phyloP scores from a whole-genome alignment of 805 yeast species.

The Diddensiella transvaalensis region DNA sequence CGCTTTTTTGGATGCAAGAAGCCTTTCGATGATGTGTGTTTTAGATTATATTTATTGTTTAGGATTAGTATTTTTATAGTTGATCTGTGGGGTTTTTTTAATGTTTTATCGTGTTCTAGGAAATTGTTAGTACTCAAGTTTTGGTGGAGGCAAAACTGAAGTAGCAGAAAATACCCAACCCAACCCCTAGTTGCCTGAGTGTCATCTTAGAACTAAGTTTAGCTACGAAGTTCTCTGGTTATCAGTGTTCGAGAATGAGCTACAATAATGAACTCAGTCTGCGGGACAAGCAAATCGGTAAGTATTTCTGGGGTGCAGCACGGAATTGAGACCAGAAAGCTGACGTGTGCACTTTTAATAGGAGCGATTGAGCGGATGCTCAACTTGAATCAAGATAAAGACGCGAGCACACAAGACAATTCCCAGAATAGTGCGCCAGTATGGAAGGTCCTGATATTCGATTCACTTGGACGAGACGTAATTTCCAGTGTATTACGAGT shows the following conservation, averaged over 20 bases:
- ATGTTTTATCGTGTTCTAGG: neutral
- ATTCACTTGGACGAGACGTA: conserved; percentile 73
- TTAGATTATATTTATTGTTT: neutral
- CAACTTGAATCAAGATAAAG: conserved; percentile 65
- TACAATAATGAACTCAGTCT: conserved; percentile 22
- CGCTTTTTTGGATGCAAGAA: too few relatives aligned
- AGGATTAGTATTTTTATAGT: neutral
- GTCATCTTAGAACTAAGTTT: neutral
- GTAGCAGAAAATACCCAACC: too few relatives aligned
- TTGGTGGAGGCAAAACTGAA: too few relatives aligned
- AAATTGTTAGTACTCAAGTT: too few relatives aligned
- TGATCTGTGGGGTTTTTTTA: neutral
- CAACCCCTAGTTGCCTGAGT: neutral
- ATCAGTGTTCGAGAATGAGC: neutral
- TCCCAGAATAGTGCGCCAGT: conserved; percentile 46
- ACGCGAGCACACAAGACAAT: conserved; percentile 11
- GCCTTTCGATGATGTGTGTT: too few relatives aligned
- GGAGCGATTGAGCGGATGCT: conserved; percentile 72
- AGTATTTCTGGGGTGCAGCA: conserved; percentile 10
- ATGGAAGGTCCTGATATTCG: conserved; percentile 91
- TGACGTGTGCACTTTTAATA: neutral
- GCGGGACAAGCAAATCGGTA: conserved; percentile 33
- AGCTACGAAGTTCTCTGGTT: neutral
- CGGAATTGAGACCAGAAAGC: too few relatives aligned
- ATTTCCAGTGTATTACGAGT: conserved; percentile 90